Evolutionary conservation across 2,329 filamentous ascomycete genomes (phyloP).

Genomic region (Colletotrichum noveboracense): DNA sequence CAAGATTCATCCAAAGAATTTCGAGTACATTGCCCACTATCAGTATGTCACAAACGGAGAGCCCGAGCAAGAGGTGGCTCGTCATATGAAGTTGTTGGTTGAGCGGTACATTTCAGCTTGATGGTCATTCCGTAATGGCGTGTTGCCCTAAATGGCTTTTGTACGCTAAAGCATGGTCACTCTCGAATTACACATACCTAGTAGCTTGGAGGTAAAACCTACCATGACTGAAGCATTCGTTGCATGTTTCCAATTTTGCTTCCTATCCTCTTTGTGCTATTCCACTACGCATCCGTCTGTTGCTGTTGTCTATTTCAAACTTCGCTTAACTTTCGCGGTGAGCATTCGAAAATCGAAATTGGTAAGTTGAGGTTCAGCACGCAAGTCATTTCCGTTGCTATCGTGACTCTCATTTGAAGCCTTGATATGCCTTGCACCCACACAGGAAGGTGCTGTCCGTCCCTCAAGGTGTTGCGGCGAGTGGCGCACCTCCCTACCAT

Average conservation of each 20-base stretch:
- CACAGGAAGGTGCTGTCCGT: background rate
- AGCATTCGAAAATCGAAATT: rapidly evolving
- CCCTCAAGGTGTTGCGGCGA: background rate
- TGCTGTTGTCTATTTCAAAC: background rate
- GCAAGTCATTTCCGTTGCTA: background rate
- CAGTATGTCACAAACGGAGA: background rate
- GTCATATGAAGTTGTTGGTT: background rate
- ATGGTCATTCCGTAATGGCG: background rate
- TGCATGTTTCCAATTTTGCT: background rate
- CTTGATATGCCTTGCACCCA: rapidly evolving
- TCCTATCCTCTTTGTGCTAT: background rate
- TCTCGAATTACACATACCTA: background rate
- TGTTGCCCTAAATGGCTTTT: background rate
- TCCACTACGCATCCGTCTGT: no score
- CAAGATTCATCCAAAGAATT: background rate
- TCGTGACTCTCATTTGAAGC: rapidly evolving
- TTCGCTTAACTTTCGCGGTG: rapidly evolving
- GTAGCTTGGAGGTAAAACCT: background rate
- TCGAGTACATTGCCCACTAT: background rate
- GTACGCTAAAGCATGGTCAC: background rate
- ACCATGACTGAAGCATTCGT: background rate
- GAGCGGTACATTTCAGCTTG: background rate
- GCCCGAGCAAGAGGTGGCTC: background rate
- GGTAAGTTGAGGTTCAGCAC: background rate
- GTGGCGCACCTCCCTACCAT: rapidly evolving